Evolutionary conservation across 2,329 filamentous ascomycete species (phyloP).

Genomic region (Fusarium paranaense): DNA sequence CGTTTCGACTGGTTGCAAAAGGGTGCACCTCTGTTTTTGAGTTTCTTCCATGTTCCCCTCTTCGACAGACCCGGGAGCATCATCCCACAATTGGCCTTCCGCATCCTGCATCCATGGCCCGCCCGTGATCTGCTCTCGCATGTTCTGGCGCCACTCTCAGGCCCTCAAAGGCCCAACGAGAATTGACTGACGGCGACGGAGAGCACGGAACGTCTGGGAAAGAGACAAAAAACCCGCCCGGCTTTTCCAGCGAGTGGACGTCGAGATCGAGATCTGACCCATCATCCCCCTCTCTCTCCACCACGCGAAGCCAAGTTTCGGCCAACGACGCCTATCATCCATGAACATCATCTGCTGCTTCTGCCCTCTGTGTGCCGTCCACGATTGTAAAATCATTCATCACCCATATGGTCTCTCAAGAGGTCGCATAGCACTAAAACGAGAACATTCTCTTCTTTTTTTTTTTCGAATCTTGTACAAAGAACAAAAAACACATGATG

Average conservation of each 20-base stretch:
- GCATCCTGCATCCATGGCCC: conserved; percentile 7
- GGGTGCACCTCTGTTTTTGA: neutral
- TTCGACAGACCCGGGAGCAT: conserved; percentile 19
- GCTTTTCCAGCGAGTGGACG: conserved; percentile 5
- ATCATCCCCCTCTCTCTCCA: conserved; percentile 22
- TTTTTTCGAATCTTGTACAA: neutral
- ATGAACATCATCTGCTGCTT: conserved; percentile 19
- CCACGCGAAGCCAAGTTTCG: conserved; percentile 10
- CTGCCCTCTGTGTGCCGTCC: neutral
- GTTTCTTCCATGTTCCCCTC: neutral
- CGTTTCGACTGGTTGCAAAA: conserved; percentile 7
- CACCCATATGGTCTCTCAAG: conserved; percentile 6
- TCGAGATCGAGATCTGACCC: conserved; percentile 34
- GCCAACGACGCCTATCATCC: conserved; percentile 2
- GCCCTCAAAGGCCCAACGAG: neutral
- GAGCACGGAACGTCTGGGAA: neutral
- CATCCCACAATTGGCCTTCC: conserved; percentile 11
- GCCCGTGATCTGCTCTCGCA: neutral
- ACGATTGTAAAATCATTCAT: neutral
- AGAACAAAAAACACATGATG: neutral
- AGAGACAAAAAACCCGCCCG: neutral
- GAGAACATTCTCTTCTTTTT: neutral
- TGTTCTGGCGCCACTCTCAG: conserved; percentile 16
- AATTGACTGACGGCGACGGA: conserved; percentile 4
- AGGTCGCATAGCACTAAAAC: conserved; percentile 18